Evolutionary conservation across 225 moss, liverwort and hornwort genomes (phyloP).

Genomic region (Pleurozium schreberi): DNA sequence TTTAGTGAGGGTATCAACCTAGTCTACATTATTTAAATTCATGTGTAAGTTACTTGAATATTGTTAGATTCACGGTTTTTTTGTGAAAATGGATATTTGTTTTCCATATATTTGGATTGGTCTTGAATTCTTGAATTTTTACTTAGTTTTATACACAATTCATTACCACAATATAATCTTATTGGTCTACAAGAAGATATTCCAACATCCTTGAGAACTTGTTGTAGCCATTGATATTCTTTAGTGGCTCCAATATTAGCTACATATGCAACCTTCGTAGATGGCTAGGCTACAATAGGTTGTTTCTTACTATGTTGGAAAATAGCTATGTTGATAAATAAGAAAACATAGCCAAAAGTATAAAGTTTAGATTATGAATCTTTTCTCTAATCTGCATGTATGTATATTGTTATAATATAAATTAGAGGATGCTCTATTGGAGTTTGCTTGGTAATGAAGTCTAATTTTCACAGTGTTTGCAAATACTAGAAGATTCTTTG

Average conservation of each 20-base stretch:
- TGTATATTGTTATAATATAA: neutral
- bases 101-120: no score
- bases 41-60: no score
- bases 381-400: accelerated
- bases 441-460: neutral
- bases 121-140: no score
- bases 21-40: no score
- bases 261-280: neutral
- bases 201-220: neutral
- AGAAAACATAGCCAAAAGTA: neutral
- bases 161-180: no score
- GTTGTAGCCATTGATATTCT: neutral
- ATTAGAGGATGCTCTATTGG: no score
- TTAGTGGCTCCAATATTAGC: neutral
- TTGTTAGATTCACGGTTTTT: no score
- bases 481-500: neutral
- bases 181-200: neutral
- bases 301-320: neutral
- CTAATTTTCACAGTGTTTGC: neutral
- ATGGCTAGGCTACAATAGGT: neutral
- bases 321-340: neutral
- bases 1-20: no score
- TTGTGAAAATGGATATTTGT: no score
- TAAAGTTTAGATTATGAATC: neutral
- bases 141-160: no score